A percentile compares a stretch with the other conserved stretches of the same genome.
Evolutionary conservation across 441 rosid species (phyloP).

Genomic region (Euphorbia schlechtendalii): DNA sequence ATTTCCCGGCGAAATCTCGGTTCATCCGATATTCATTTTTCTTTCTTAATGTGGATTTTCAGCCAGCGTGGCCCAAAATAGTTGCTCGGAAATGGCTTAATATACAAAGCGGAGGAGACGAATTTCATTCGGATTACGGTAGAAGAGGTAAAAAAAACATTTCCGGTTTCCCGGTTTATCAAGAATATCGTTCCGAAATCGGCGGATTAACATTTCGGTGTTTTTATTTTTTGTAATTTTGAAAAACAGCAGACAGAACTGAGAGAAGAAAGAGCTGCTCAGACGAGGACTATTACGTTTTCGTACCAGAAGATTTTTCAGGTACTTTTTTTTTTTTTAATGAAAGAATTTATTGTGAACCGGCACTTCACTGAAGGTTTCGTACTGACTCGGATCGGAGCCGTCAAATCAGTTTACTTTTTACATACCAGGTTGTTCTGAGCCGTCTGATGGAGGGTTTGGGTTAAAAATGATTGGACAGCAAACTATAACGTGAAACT

Average conservation of each 20-base stretch:
- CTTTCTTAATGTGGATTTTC: constrained; percentile 9
- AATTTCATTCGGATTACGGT: constrained; percentile 64
- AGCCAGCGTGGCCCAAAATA: constrained; percentile 73
- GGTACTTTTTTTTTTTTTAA: constrained; percentile 29
- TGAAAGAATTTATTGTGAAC: neutral
- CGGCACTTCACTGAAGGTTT: constrained; percentile 4
- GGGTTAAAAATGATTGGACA: constrained; percentile 28
- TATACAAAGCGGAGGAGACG: constrained; percentile 50
- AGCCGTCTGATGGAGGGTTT: constrained; percentile 32
- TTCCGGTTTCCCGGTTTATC: constrained; percentile 35
- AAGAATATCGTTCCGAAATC: no score
- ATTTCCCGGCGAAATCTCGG: neutral
- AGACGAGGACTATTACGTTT: constrained; percentile 38
- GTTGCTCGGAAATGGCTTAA: constrained; percentile 80
- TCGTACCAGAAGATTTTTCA: constrained; percentile 47
- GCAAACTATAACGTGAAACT: neutral
- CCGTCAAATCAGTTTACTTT: constrained; percentile 15
- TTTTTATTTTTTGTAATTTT: no score
- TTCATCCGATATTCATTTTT: neutral
- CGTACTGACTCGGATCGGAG: constrained; percentile 9
- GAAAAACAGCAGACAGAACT: constrained; percentile 25
- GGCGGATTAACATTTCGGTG: no score
- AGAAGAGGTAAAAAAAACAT: constrained; percentile 22
- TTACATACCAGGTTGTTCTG: neutral
- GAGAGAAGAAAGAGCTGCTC: constrained; percentile 65